Evolutionary conservation across 176 grass and related monocot genomes (phyloP), one percentile per base, ranked within the genome.

Genomic region (Pontederia crassipes): DNA sequence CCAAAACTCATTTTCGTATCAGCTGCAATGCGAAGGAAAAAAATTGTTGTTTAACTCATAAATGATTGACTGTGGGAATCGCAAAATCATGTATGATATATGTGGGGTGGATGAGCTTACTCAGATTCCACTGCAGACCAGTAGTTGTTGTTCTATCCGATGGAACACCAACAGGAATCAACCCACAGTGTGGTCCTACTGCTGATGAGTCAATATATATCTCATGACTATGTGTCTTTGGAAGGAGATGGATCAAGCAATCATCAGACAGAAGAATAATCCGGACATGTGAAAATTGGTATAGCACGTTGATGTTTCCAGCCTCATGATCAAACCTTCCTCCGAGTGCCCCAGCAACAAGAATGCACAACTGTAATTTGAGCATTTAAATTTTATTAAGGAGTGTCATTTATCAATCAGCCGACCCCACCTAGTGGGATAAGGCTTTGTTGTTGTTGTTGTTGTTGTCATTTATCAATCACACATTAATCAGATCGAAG

Each of bases 261-360:
- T 98, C 87, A 24, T 98, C 79, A 14, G 84, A 98, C 9, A 98
- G 72, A 12, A 98, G 84, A 62, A 98, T 17, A 18, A 92, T 86
- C 53, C 54, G 77, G 64, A 56, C 66, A 57, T 66, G 71, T 65
- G 93, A 79, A 49, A 92, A 98, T 47, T 50, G 74, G 72, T 86
- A 73, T 45, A 98, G 28, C 0, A 98, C 84, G 51, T 98, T 98
- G 77, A 98, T 88, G 72, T 98, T 92, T 49, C 93, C 93, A 73
- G 85, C 87, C 62, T 98, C 93, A 75, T 98, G 87, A 68, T 92
- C 93, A 0, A 98, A 98, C 61, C 87, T 86, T 61, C 93, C 93
- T 28, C 93, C 93, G 17, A 98, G 84, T 20, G 87, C 93, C 0
- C 93, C 93, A 18, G 75, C 70, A 28, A 83, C 88, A 70, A 98